Conservation (phyloP, 306 rosid genomes). For the Calophaca sinica region DNA sequence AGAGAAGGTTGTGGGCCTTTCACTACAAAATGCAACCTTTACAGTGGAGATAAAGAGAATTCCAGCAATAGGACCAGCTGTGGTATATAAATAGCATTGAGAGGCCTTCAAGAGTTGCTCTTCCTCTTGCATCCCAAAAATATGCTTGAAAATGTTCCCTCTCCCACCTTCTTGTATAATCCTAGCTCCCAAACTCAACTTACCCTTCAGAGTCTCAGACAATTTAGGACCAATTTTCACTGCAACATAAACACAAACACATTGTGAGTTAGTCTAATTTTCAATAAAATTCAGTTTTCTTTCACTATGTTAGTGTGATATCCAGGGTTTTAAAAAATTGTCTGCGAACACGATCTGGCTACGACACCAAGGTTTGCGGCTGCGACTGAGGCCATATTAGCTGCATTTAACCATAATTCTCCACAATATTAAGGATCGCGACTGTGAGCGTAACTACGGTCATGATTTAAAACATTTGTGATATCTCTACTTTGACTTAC, state of each 20-base stretch:
- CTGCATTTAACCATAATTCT: neutral
- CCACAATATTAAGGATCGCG: neutral
- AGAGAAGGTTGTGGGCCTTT: conserved; percentile 59
- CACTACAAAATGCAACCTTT: conserved; percentile 81
- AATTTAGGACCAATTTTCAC: conserved; percentile 75
- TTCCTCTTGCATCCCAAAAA: conserved; percentile 68
- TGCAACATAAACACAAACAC: conserved; percentile 42
- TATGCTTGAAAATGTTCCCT: conserved; percentile 69
- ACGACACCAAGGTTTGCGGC: neutral
- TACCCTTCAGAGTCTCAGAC: conserved; percentile 73
- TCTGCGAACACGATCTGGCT: neutral
- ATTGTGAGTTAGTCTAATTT: neutral
- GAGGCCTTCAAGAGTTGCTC: conserved; percentile 85
- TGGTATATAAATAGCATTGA: conserved; percentile 80
- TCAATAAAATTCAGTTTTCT: conserved; percentile 8
- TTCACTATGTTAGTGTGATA: neutral
- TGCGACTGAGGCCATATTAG: neutral
- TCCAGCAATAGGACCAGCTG: conserved; percentile 88
- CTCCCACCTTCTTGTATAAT: conserved; percentile 81
- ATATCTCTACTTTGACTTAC: conserved; percentile 46
- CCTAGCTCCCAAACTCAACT: conserved; percentile 76
- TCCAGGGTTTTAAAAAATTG: neutral
- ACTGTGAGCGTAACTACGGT: neutral
- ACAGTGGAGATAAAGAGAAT: conserved; percentile 72
- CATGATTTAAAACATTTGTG: neutral